Evolutionary conservation across 2,329 filamentous ascomycete genomes (phyloP), one percentile per base, ranked within the genome.

Genomic region (Rhynchosporium graminicola): DNA sequence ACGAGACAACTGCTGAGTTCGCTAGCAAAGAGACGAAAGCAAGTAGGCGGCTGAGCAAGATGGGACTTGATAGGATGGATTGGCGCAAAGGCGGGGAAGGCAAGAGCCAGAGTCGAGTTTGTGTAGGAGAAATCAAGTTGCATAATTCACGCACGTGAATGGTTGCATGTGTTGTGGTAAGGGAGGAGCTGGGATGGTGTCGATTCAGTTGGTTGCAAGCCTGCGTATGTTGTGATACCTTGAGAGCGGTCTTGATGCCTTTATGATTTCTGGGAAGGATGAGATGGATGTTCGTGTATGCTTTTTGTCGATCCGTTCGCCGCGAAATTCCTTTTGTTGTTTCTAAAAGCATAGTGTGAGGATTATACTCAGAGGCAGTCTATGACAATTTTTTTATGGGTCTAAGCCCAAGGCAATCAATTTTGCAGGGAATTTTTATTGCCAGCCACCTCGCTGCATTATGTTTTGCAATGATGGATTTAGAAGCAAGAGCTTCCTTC

Each of bases 61-160:
- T 72, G 67, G 66, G 61, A 10, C 52, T 70, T 13, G 67, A 67
- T 26, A 63, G 67, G 64, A 67, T 71, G 71, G 63, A 73, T 62
- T 68, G 70, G 70, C 45, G 63, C 57, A 68, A 65, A 51, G 67
- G 69, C 26, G 60, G 57, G 57, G 65, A 68, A 7, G 58, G 61
- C 4, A 63, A 64, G 57, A 59, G 60, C 43, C 54, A 66, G 54
- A 67, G 62, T 46, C 46, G 65, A 38, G 57, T 69, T 2, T 64
- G 58, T 52, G 69, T 67, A 46, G 47, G 67, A 59, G 68, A 71
- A 46, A 64, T 70, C 13, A 63, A 62, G 62, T 69, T 64, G 65
- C 62, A 69, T 60, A 62, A 31, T 4, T 10, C 40, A n/a, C 56
- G 45, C 9, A 40, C n/a, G 15, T 54, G 45, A 43, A 33, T n/a